Evolutionary conservation across 2,329 filamentous ascomycete species (phyloP), one percentile per base, ranked within the genome.

Genomic region (Didymella segeticola): DNA sequence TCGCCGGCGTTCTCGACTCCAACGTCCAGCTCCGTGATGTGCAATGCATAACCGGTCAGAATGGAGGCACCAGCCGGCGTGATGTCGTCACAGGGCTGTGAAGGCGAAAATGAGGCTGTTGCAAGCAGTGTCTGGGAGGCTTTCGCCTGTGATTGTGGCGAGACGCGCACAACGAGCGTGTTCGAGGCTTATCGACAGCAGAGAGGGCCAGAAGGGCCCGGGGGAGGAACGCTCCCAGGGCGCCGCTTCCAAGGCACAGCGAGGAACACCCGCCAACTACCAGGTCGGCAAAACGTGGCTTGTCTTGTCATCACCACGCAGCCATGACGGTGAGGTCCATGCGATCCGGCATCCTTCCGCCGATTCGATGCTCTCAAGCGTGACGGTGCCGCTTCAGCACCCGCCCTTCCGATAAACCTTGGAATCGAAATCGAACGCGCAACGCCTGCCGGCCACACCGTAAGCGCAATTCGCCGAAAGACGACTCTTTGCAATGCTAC

Each of bases 321-420:
- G 63, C 62, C 56, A 73, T 70, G 65, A 67, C 66, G 68, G 60
- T 51, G 42, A 43, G 61, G 51, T 47, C 53, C 55, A 58, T 60
- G 60, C 51, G 47, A 57, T 43, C 55, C 60, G 56, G 67, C 62
- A 61, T 61, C 57, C 57, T 47, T 55, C 61, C 56, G 60, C 63
- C 66, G 64, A 67, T 67, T 68, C 63, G 62, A 67, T 52, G 59
- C 58, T 57, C 49, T 49, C 39, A 57, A 56, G 52, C 50, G 49
- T 57, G 58, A 60, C 62, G 67, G 67, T 62, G 67, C 65, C 61
- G 67, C 67, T 61, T 64, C 65, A 58, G 64, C 63, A 67, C 67
- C 70, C 71, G 69, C 70, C 33, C 63, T 72, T 64, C 71, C 71
- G 70, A 60, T 57, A 43, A 62, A 56, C 50, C 57, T 54, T 62